Percentiles rank a stretch among this genome's conserved stretches.
Conservation (phyloP, 306 rosid species). For the Glycine tomentella region DNA sequence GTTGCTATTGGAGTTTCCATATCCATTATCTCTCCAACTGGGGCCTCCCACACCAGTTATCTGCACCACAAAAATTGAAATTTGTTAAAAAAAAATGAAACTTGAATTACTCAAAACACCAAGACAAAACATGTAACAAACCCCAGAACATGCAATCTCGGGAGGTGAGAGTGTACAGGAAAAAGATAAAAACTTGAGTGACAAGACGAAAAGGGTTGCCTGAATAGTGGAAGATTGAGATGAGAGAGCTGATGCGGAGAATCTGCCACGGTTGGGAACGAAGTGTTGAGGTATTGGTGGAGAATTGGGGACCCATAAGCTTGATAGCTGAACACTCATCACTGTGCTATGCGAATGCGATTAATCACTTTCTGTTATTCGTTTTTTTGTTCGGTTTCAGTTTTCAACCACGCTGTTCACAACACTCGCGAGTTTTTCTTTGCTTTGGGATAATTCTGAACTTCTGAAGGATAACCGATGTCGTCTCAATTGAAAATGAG, state of each 20-base stretch:
- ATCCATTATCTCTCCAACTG: slow-evolving; percentile 55
- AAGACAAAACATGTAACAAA: background rate
- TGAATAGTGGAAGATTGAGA: slow-evolving; percentile 69
- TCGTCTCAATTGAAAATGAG: no score
- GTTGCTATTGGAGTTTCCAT: slow-evolving; percentile 31
- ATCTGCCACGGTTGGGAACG: slow-evolving; percentile 46
- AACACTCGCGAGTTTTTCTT: background rate
- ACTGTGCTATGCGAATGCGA: background rate
- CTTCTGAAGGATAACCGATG: background rate
- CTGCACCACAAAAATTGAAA: slow-evolving; percentile 49
- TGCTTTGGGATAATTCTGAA: slow-evolving; percentile 31
- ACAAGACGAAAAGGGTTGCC: slow-evolving; percentile 43
- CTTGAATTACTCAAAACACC: slow-evolving; percentile 16
- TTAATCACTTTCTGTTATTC: background rate
- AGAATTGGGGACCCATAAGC: slow-evolving; percentile 58
- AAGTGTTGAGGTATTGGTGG: slow-evolving; percentile 16
- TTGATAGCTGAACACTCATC: slow-evolving; percentile 65
- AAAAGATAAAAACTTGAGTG: slow-evolving; percentile 18
- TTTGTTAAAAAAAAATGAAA: background rate
- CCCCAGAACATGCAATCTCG: background rate
- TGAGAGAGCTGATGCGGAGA: slow-evolving; percentile 53
- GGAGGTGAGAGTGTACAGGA: background rate
- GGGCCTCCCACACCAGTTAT: slow-evolving; percentile 77
- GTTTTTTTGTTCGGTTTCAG: background rate
- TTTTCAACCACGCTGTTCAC: background rate